phyloP scores from a whole-genome alignment of 108 stramenopile species.

The Conticribra guillardii region DNA sequence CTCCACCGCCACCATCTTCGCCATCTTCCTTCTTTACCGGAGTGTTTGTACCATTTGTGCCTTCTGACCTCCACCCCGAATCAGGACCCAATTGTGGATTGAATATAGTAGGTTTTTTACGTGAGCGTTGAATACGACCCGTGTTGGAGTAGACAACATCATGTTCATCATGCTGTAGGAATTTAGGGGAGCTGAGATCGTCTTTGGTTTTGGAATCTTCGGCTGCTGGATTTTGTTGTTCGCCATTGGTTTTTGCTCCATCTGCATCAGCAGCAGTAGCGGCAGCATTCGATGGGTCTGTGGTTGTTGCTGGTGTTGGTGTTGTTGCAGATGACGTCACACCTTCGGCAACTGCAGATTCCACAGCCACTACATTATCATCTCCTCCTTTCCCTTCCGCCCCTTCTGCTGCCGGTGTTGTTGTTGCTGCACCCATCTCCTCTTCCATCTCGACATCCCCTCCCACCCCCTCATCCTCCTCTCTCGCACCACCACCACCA shows the following conservation, averaged over 20 bases:
- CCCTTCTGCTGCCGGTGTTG: no score
- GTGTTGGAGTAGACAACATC: constrained; percentile 23
- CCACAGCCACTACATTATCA: not conserved
- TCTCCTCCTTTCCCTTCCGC: not conserved
- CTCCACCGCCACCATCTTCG: constrained; percentile 1
- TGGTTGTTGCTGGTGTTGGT: no score
- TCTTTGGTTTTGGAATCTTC: constrained; percentile 2
- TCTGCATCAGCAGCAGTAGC: not conserved
- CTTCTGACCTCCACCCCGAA: constrained; percentile 23
- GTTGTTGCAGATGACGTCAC: no score
- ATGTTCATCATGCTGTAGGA: constrained; percentile 13
- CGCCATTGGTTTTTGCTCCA: not conserved
- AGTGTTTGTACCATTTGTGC: not conserved
- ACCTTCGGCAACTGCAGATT: not conserved
- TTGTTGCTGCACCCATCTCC: no score
- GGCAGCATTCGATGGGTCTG: no score
- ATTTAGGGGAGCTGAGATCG: constrained; percentile 2
- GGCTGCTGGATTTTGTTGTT: not conserved
- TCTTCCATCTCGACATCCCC: constrained; percentile 6
- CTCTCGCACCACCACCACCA: not conserved
- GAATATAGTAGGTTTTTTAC: constrained; percentile 41
- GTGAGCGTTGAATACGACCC: constrained; percentile 28
- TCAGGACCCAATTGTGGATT: constrained; percentile 27
- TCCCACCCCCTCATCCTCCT: constrained; percentile 3
- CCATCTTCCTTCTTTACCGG: no score